Conservation (phyloP, 805 yeast genomes). For the Candida corydali region DNA sequence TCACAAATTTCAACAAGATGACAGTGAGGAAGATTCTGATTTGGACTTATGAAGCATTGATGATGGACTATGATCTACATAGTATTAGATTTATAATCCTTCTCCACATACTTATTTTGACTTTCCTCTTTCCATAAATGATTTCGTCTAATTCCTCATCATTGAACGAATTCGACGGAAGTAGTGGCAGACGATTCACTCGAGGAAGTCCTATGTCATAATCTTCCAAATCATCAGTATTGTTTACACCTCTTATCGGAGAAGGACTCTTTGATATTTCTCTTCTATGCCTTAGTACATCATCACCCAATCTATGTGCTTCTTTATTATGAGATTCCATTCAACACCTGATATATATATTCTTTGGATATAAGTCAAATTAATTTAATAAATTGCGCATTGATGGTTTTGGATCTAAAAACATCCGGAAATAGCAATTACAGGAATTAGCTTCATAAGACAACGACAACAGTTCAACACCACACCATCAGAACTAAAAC, state of each 20-base stretch:
- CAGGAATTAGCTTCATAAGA: too few species aligned
- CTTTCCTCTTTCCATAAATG: slow-evolving; percentile 6
- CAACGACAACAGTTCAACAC: too few species aligned
- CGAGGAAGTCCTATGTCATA: neutral
- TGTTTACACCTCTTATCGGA: neutral
- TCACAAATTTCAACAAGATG: neutral
- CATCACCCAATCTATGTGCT: slow-evolving; percentile 7
- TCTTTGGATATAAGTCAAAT: too few species aligned
- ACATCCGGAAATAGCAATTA: too few species aligned
- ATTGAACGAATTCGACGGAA: slow-evolving; percentile 5
- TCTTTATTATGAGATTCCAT: slow-evolving; percentile 1
- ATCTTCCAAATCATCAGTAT: neutral
- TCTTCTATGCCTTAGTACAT: slow-evolving; percentile 6
- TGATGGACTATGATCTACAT: slow-evolving; percentile 2
- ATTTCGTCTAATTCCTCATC: slow-evolving; percentile 9
- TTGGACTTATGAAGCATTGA: slow-evolving; percentile 5
- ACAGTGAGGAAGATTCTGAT: slow-evolving; percentile 9
- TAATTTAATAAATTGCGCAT: slow-evolving; percentile 3
- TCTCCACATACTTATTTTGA: slow-evolving; percentile 4
- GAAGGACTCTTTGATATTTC: slow-evolving; percentile 1
- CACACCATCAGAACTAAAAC: too few species aligned
- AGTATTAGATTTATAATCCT: slow-evolving; percentile 2
- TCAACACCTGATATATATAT: neutral
- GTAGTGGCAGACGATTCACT: neutral
- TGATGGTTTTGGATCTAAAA: too few species aligned